phyloP scores from a whole-genome alignment of 768 basidiomycete species.

The Roridomyces roridus region DNA sequence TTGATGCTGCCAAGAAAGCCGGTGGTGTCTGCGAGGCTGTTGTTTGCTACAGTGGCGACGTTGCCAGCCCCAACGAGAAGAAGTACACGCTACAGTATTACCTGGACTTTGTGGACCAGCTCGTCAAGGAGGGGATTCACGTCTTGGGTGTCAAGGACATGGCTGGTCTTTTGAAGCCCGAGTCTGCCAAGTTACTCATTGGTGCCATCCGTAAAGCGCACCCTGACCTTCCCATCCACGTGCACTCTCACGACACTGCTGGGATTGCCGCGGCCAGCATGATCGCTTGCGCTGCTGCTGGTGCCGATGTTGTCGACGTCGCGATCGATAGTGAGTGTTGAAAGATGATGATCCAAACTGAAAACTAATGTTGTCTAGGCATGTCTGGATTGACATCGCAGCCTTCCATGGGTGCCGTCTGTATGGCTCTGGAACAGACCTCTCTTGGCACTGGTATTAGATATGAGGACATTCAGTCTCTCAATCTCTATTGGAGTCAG shows the following conservation, averaged over 20 bases:
- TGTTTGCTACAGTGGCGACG: conserved; percentile 98
- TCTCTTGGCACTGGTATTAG: conserved; percentile 93
- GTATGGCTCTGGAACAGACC: conserved; percentile 94
- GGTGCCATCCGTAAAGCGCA: conserved; percentile 95
- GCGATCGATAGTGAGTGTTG: conserved; percentile 90
- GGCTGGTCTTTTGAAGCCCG: conserved; percentile 95
- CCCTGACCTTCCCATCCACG: conserved; percentile 97
- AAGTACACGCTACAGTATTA: conserved; percentile 99
- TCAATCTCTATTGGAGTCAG: conserved; percentile 98
- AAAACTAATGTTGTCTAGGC: conserved; percentile 53
- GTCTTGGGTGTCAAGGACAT: conserved; percentile 98
- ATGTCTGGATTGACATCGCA: conserved; percentile 99
- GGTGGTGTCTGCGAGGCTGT: conserved; percentile 98
- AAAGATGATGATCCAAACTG: not conserved
- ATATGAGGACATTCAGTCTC: conserved; percentile 94
- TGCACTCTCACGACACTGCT: conserved; percentile 99
- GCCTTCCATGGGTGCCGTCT: conserved; percentile 98
- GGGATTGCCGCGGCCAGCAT: conserved; percentile 98
- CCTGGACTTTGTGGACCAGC: conserved; percentile 91
- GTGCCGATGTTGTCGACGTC: conserved; percentile 97
- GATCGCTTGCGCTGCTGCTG: conserved; percentile 95
- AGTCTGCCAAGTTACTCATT: conserved; percentile 92
- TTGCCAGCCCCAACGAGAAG: conserved; percentile 91
- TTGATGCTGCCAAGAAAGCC: conserved; percentile 99
- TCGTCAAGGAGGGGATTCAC: conserved; percentile 94